Evolutionary conservation across 2,329 filamentous ascomycete species (phyloP).

Genomic region (Scedosporium minutisporum): DNA sequence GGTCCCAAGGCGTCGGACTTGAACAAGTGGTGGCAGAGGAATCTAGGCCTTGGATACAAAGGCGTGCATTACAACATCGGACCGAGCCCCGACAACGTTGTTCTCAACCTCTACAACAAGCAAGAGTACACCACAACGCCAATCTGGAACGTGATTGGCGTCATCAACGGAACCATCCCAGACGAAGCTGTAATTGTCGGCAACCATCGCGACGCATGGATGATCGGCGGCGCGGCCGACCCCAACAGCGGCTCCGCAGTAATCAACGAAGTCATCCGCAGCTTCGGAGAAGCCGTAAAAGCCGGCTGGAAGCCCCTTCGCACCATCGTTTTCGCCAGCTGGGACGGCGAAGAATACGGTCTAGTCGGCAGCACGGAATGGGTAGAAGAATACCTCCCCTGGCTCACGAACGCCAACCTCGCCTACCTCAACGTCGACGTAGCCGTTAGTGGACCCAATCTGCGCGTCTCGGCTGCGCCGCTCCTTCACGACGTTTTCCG

Average conservation of each 20-base stretch:
- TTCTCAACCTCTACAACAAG: conserved; percentile 65
- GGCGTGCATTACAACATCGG: conserved; percentile 80
- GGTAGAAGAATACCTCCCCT: conserved; percentile 82
- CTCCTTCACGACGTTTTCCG: conserved; percentile 65
- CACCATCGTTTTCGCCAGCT: conserved; percentile 82
- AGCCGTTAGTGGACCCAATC: conserved; percentile 55
- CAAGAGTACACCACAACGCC: conserved; percentile 76
- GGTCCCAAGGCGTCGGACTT: conserved; percentile 70
- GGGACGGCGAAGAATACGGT: conserved; percentile 79
- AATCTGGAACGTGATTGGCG: conserved; percentile 84
- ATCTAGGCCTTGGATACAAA: conserved; percentile 65
- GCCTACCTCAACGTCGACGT: conserved; percentile 85
- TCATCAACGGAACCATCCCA: conserved; percentile 77
- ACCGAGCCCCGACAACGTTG: conserved; percentile 62
- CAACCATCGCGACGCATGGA: conserved; percentile 90
- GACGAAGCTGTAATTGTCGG: conserved; percentile 84
- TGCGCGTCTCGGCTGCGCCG: conserved; percentile 59
- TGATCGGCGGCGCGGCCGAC: conserved; percentile 73
- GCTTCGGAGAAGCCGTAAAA: conserved; percentile 61
- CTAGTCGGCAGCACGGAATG: conserved; percentile 83
- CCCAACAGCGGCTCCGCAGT: conserved; percentile 76
- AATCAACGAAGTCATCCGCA: conserved; percentile 68
- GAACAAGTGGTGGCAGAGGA: conserved; percentile 59
- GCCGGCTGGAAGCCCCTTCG: conserved; percentile 55
- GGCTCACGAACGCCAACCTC: conserved; percentile 63